These are phyloP conservation scores for Solanum sparsipilum DNA, from an alignment of 257 asterid species.

Conservation along the genomic window DNA sequence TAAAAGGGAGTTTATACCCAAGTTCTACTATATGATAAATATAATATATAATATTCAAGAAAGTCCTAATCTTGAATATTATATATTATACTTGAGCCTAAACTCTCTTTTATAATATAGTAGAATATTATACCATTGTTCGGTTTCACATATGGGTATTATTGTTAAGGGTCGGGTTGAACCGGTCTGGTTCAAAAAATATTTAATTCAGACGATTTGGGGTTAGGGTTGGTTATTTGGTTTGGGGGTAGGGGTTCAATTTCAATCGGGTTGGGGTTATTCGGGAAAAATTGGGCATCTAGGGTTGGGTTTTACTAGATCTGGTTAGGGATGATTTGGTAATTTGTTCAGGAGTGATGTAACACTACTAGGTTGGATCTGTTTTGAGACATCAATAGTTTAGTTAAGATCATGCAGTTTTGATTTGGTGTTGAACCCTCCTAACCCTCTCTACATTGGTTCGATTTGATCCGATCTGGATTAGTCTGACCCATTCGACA, in stretches of 20 bases:
- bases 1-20: too few species aligned
- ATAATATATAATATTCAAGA: too few species aligned
- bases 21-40: too few species aligned
- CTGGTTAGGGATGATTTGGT: neutral
- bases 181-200: neutral
- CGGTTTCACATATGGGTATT: neutral
- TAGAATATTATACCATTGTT: neutral
- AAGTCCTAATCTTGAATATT: too few species aligned
- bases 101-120: too few species aligned
- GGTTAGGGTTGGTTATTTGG: neutral
- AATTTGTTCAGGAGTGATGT: neutral
- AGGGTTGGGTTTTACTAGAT: neutral
- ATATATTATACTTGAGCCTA: too few species aligned
- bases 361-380: neutral
- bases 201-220: neutral
- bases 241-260: neutral
- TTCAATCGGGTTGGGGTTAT: neutral
- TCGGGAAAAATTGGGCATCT: neutral
- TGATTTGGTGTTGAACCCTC: neutral
- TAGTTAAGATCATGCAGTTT: neutral
- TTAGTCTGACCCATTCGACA: neutral
- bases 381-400: neutral
- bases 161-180: neutral
- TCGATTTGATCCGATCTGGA: neutral
- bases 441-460: neutral